A percentile compares a stretch with the other conserved stretches of the same genome.
Evolutionary conservation across 805 yeast genomes (phyloP).

Genomic region (Myxozyma lipomycoides): DNA sequence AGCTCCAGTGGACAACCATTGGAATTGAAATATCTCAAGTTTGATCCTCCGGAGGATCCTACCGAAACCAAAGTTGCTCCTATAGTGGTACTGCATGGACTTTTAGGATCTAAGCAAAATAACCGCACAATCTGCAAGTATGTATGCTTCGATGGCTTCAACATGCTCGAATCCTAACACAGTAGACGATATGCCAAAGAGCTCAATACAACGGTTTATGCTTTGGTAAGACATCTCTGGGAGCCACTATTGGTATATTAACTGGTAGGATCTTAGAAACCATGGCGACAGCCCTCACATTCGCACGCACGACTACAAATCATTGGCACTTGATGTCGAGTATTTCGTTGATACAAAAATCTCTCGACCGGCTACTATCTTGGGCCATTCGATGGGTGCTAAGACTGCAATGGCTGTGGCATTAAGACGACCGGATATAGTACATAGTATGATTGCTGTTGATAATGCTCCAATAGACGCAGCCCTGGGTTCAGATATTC

Average conservation of each 20-base stretch:
- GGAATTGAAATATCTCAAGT: slow-evolving; percentile 44
- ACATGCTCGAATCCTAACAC: slow-evolving; percentile 33
- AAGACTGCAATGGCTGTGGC: slow-evolving; percentile 87
- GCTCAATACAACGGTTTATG: slow-evolving; percentile 36
- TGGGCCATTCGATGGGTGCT: slow-evolving; percentile 67
- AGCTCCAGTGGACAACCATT: slow-evolving; percentile 7
- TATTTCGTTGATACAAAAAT: slow-evolving; percentile 52
- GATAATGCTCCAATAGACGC: slow-evolving; percentile 86
- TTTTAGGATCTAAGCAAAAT: slow-evolving; percentile 81
- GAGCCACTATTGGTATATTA: background rate
- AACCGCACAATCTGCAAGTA: slow-evolving; percentile 73
- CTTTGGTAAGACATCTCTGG: slow-evolving; percentile 29
- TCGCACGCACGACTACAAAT: slow-evolving; percentile 67
- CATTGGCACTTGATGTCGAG: slow-evolving; percentile 84
- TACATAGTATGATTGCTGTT: slow-evolving; percentile 64
- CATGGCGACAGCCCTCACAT: slow-evolving; percentile 89
- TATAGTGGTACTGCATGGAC: slow-evolving; percentile 76
- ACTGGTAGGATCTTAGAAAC: slow-evolving; percentile 65
- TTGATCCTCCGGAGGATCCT: slow-evolving; percentile 33
- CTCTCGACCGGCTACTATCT: slow-evolving; percentile 36
- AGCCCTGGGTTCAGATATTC: slow-evolving; percentile 55
- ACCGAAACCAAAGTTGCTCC: slow-evolving; percentile 44
- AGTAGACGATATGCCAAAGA: slow-evolving; percentile 37
- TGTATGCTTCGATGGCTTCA: slow-evolving; percentile 36
- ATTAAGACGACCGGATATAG: slow-evolving; percentile 58